A percentile compares a stretch with the other conserved stretches of the same genome.
phyloP scores from a whole-genome alignment of 2,329 filamentous ascomycete genomes.

The Fonsecaea nubica region DNA sequence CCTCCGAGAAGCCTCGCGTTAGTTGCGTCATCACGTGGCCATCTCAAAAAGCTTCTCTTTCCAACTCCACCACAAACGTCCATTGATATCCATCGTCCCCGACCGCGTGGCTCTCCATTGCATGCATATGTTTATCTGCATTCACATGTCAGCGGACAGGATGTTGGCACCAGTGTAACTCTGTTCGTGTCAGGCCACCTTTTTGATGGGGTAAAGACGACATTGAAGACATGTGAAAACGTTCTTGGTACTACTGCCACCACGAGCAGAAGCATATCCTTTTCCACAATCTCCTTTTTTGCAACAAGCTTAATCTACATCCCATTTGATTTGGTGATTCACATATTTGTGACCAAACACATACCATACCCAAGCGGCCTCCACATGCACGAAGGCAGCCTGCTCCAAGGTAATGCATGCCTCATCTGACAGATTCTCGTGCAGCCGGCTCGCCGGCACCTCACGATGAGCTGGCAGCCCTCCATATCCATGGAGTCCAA shows the following conservation, averaged over 20 bases:
- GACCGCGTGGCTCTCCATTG: neutral
- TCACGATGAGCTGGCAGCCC: conserved; percentile 52
- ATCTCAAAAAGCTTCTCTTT: neutral
- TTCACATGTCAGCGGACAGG: neutral
- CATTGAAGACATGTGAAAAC: neutral
- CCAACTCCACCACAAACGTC: neutral
- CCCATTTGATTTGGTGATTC: neutral
- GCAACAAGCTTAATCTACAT: conserved; percentile 10
- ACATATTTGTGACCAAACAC: conserved; percentile 62
- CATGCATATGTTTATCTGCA: neutral
- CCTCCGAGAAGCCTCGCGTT: neutral
- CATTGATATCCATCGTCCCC: neutral
- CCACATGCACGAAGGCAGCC: conserved; percentile 66
- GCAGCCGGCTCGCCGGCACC: neutral
- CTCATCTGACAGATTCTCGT: no score
- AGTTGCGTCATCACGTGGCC: neutral
- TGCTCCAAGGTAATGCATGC: conserved; percentile 48
- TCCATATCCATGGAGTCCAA: conserved; percentile 42
- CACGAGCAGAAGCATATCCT: conserved; percentile 8
- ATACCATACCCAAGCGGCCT: conserved; percentile 64
- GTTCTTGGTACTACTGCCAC: neutral
- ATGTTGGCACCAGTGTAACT: neutral
- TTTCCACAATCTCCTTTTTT: conserved; percentile 12
- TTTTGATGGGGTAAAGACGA: neutral
- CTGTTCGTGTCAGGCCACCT: neutral